Evolutionary conservation across 1,284 basidiomycete genomes (phyloP).

Genomic region (Earliella scabrosa): DNA sequence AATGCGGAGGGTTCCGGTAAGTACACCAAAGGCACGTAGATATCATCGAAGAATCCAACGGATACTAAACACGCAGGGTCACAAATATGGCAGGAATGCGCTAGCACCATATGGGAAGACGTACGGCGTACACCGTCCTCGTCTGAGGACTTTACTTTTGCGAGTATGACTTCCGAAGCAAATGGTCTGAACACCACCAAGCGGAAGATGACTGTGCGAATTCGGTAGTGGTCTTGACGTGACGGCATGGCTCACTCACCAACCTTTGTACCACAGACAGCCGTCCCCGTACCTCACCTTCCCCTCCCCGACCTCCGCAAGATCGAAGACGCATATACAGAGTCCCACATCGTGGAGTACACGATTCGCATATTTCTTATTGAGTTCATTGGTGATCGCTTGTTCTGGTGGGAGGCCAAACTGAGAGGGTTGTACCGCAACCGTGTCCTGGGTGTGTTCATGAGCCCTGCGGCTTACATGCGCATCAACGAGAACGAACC

Average conservation of each 20-base stretch:
- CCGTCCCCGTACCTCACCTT: constrained; percentile 96
- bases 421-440: constrained; percentile 76
- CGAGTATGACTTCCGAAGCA: constrained; percentile 87
- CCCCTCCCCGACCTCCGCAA: constrained; percentile 87
- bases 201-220: constrained; percentile 78
- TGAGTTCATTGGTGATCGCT: constrained; percentile 79
- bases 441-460: constrained; percentile 60
- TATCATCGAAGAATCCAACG: constrained; percentile 93
- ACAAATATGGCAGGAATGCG: constrained; percentile 1
- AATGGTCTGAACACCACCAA: constrained; percentile 94
- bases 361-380: constrained; percentile 94
- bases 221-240: background rate
- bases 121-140: constrained; percentile 82
- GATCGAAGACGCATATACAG: constrained; percentile 88
- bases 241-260: constrained; percentile 28
- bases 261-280: constrained; percentile 92
- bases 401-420: constrained; percentile 75
- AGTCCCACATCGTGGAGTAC: constrained; percentile 93
- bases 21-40: constrained; percentile 78
- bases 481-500: constrained; percentile 32
- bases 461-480: background rate
- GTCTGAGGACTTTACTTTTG: constrained; percentile 85
- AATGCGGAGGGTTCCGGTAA: constrained; percentile 81
- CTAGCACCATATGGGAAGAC: constrained; percentile 31
- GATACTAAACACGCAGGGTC: constrained; percentile 62